A percentile compares a stretch with the other conserved stretches of the same genome.
Evolutionary conservation across 1,284 basidiomycete species (phyloP).

Genomic region (Laetiporus sulphureus): DNA sequence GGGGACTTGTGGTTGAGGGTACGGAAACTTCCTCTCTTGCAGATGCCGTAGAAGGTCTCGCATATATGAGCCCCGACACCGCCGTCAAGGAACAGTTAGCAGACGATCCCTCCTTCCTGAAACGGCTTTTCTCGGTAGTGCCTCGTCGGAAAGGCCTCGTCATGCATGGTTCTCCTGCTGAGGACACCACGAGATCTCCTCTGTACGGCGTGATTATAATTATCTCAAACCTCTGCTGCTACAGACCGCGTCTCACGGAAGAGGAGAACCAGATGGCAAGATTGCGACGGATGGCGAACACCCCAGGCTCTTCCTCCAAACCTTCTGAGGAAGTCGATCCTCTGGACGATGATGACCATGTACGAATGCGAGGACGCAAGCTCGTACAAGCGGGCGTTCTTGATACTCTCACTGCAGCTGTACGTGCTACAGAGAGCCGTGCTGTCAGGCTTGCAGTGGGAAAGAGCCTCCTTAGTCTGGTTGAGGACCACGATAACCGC

Average conservation of each 20-base stretch:
- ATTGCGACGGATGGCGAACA: slow-evolving; percentile 65
- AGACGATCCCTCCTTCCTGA: slow-evolving; percentile 48
- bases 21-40: slow-evolving; percentile 35
- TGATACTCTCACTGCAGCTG: slow-evolving; percentile 53
- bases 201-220: slow-evolving; percentile 75
- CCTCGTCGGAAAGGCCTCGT: slow-evolving; percentile 43
- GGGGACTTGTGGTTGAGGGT: slow-evolving; percentile 41
- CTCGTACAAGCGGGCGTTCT: slow-evolving; percentile 59
- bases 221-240: slow-evolving; percentile 66
- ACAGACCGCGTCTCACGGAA: slow-evolving; percentile 63
- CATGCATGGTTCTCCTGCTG: slow-evolving; percentile 17
- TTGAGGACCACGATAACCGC: slow-evolving; percentile 73
- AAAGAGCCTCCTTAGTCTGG: slow-evolving; percentile 62
- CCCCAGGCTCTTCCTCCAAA: slow-evolving; percentile 27
- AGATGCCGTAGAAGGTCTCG: slow-evolving; percentile 78
- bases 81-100: slow-evolving; percentile 61
- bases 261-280: slow-evolving; percentile 80
- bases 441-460: slow-evolving; percentile 45
- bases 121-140: slow-evolving; percentile 53
- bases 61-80: slow-evolving; percentile 69
- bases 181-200: slow-evolving; percentile 40
- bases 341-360: slow-evolving; percentile 58
- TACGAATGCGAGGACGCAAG: slow-evolving; percentile 50
- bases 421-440: slow-evolving; percentile 47
- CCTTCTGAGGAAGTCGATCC: slow-evolving; percentile 21